phyloP scores from a whole-genome alignment of 352 stramenopile species.

The Phytopythium helicoides region DNA sequence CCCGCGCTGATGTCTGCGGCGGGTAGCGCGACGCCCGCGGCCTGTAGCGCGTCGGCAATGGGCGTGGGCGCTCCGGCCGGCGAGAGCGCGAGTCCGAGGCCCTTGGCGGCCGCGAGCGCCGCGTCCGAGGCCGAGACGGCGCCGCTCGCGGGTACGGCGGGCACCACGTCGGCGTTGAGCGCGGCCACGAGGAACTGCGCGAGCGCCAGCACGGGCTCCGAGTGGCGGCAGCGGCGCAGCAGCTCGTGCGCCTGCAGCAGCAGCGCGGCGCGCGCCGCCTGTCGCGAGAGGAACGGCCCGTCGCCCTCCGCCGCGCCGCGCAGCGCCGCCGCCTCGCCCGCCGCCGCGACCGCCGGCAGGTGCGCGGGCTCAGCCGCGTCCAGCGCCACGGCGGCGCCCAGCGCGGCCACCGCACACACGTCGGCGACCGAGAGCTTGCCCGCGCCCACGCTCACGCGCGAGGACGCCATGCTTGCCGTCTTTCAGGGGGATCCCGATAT shows the following conservation, averaged over 20 bases:
- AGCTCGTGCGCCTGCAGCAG: constrained; percentile 44
- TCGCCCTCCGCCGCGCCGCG: constrained; percentile 4
- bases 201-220: constrained; percentile 25
- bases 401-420: constrained; percentile 54
- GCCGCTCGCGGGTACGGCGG: constrained; percentile 15
- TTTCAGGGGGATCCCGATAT: no score
- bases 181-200: constrained; percentile 44
- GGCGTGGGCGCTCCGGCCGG: neutral
- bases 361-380: constrained; percentile 17
- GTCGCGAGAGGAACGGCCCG: constrained; percentile 7
- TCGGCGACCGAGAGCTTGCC: constrained; percentile 58
- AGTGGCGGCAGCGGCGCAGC: constrained; percentile 32
- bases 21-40: constrained; percentile 33
- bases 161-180: constrained; percentile 58
- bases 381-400: constrained; percentile 37
- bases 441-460: constrained; percentile 51
- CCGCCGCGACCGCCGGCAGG: no score
- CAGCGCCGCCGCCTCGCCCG: no score
- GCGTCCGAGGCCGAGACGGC: neutral
- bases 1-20: constrained; percentile 23
- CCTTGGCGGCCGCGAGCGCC: neutral
- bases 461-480: constrained; percentile 35
- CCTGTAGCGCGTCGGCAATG: constrained; percentile 18
- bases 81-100: neutral
- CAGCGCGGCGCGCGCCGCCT: constrained; percentile 29